Evolutionary conservation across 164 flowering plant species (phyloP).

Genomic region (Stephania cephalantha): DNA sequence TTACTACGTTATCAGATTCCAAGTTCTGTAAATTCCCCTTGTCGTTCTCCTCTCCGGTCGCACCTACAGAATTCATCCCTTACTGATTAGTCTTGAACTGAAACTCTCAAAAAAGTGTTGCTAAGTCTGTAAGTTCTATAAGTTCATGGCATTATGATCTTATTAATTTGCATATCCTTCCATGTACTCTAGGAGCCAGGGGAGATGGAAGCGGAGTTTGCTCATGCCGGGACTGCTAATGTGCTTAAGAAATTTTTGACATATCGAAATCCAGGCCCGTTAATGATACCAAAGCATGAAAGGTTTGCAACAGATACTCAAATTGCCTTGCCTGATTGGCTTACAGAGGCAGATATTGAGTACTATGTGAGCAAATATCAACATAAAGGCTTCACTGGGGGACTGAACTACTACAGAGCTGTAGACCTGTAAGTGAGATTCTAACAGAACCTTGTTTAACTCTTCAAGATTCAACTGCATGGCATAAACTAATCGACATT

Average conservation of each 20-base stretch:
- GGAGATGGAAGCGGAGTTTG: constrained; percentile 52
- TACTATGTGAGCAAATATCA: constrained; percentile 46
- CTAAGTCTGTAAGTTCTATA: background rate
- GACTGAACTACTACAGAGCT: constrained; percentile 62
- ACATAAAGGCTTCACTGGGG: constrained; percentile 63
- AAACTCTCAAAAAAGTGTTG: background rate
- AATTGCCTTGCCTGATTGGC: constrained; percentile 47
- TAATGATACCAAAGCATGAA: constrained; percentile 32
- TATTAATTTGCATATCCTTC: constrained; percentile 5
- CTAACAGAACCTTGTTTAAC: background rate
- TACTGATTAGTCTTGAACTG: background rate
- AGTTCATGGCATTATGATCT: constrained; percentile 8
- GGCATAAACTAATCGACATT: background rate
- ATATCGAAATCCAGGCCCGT: constrained; percentile 33
- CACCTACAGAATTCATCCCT: background rate
- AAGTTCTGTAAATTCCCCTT: constrained; percentile 29
- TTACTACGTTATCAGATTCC: constrained; percentile 61
- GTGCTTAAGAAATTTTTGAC: constrained; percentile 37
- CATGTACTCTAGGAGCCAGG: constrained; percentile 21
- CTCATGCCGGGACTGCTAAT: constrained; percentile 21
- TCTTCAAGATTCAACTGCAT: background rate
- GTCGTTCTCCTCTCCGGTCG: too few species aligned
- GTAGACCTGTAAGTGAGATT: constrained; percentile 40
- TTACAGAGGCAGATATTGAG: constrained; percentile 48
- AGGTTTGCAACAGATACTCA: constrained; percentile 19